A percentile compares a stretch with the other conserved stretches of the same genome.
Evolutionary conservation across 2,329 filamentous ascomycete species (phyloP).

Genomic region (Epichloe sylvatica): DNA sequence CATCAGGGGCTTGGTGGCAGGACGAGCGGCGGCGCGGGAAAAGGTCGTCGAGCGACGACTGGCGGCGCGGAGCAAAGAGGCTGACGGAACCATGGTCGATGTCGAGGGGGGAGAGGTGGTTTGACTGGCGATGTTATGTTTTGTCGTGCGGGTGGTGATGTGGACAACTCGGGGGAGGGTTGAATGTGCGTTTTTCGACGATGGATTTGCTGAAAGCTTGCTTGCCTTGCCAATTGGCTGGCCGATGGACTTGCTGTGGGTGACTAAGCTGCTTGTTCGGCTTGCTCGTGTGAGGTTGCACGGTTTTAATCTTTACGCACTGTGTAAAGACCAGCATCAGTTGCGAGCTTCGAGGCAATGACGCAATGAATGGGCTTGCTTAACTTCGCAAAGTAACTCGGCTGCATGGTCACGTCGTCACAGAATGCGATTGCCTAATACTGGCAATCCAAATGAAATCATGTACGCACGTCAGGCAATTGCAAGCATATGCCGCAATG

Average conservation of each 20-base stretch:
- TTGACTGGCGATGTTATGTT: not conserved
- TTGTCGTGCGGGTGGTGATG: not conserved
- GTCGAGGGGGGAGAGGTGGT: constrained; percentile 5
- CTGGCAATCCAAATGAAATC: too few species aligned
- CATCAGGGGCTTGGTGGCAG: constrained; percentile 40
- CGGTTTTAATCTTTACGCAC: too few species aligned
- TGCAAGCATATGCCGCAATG: not conserved
- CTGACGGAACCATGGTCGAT: constrained; percentile 44
- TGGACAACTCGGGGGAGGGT: constrained; percentile 6
- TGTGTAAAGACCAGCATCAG: too few species aligned
- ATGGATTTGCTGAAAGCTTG: constrained; percentile 14
- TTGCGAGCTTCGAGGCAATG: too few species aligned
- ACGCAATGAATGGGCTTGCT: too few species aligned
- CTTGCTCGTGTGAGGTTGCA: constrained; percentile 9
- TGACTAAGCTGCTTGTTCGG: constrained; percentile 18
- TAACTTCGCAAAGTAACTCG: too few species aligned
- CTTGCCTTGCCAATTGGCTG: constrained; percentile 7
- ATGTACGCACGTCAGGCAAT: not conserved
- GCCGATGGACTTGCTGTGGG: constrained; percentile 16
- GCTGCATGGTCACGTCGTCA: too few species aligned
- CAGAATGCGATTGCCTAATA: too few species aligned
- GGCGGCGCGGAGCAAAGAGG: constrained; percentile 56
- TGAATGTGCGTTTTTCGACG: constrained; percentile 11
- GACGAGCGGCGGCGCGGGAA: constrained; percentile 49
- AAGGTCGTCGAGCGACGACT: constrained; percentile 51